phyloP scores from a whole-genome alignment of 208 protist genomes.

The Trypanosoma platydactyli region DNA sequence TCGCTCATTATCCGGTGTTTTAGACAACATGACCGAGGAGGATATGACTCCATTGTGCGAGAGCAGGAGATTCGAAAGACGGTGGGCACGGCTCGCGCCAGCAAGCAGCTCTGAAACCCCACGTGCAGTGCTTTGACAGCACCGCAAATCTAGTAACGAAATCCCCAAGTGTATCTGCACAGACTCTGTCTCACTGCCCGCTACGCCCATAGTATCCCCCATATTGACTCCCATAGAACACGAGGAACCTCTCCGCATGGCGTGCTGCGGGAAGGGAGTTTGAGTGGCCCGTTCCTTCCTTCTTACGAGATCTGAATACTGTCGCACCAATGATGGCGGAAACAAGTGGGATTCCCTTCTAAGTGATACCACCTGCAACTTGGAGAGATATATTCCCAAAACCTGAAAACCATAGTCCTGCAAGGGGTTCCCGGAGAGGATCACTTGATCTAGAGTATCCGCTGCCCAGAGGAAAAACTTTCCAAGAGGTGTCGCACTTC shows the following conservation, averaged over 20 bases:
- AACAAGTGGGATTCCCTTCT: conserved; percentile 44
- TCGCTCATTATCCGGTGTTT: conserved; percentile 3
- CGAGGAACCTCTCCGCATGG: background rate
- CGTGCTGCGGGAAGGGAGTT: background rate
- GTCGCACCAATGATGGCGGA: conserved; percentile 31
- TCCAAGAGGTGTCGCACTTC: conserved; percentile 59
- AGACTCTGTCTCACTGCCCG: background rate
- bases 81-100: conserved; percentile 57
- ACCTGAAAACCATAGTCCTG: conserved; percentile 79
- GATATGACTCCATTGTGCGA: conserved; percentile 45
- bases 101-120: conserved; percentile 67
- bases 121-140: conserved; percentile 54
- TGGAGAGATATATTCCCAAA: conserved; percentile 68
- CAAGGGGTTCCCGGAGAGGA: conserved; percentile 56
- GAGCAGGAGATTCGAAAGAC: conserved; percentile 41
- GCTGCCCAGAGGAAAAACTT: conserved; percentile 64
- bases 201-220: background rate
- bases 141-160: conserved; percentile 51
- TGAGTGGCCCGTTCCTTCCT: background rate
- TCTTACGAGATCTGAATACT: conserved; percentile 1
- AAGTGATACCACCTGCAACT: conserved; percentile 41
- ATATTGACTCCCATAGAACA: background rate
- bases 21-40: conserved; percentile 28
- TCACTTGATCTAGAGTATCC: conserved; percentile 62
- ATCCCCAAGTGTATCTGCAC: conserved; percentile 46